A percentile compares a stretch with the other conserved stretches of the same genome.
These are phyloP conservation scores for Petunia axillaris DNA, from an alignment of 257 asterid genomes.

Conservation along the genomic window DNA sequence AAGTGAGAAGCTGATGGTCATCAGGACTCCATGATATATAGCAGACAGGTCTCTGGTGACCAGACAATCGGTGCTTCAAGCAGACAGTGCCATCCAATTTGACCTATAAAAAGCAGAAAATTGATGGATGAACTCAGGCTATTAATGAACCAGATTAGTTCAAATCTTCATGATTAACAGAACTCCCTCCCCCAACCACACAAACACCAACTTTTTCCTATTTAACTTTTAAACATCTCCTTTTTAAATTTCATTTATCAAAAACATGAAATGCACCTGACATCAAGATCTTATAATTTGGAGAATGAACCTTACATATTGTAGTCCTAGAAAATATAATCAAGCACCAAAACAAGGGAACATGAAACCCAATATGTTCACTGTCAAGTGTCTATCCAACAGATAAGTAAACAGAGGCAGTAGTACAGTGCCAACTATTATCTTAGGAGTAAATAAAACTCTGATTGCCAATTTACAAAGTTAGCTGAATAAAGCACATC, in stretches of 20 bases:
- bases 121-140: background rate
- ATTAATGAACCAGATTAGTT: background rate
- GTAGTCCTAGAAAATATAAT: background rate
- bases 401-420: background rate
- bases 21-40: constrained; percentile 87
- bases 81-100: constrained; percentile 51
- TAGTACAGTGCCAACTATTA: background rate
- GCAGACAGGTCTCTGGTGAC: constrained; percentile 74
- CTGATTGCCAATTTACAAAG: constrained; percentile 3
- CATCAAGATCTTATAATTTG: constrained; percentile 4
- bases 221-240: background rate
- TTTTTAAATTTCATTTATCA: background rate
- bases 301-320: background rate
- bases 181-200: constrained; percentile 9
- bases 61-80: constrained; percentile 54
- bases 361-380: background rate
- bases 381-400: background rate
- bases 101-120: constrained; percentile 49
- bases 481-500: constrained; percentile 15
- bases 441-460: constrained; percentile 10
- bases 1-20: constrained; percentile 76
- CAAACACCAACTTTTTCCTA: background rate
- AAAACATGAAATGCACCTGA: constrained; percentile 17
- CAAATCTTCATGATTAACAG: constrained; percentile 19
- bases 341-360: constrained; percentile 17